Evolutionary conservation across 352 stramenopile species (phyloP).

Genomic region (Lagenidium sp.): DNA sequence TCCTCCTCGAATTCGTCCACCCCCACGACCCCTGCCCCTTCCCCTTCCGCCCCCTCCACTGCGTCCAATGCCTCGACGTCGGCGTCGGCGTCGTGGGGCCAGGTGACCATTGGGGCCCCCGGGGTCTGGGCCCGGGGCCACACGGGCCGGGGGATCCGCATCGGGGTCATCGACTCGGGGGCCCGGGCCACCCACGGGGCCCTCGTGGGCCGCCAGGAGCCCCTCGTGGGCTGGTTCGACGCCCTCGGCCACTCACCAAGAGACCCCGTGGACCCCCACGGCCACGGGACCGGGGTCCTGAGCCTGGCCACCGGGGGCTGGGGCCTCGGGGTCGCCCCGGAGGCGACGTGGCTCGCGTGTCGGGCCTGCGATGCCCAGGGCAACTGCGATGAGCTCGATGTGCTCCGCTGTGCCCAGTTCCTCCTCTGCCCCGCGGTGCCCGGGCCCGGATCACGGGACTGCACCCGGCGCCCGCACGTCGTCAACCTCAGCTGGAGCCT

Average conservation of each 20-base stretch:
- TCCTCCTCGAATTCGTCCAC: too few species aligned
- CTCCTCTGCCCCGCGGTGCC: constrained; percentile 26
- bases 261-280: constrained; percentile 22
- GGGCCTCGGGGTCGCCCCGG: constrained; percentile 24
- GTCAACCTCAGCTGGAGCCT: constrained; percentile 64
- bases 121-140: constrained; percentile 26
- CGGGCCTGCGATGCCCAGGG: constrained; percentile 21
- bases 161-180: constrained; percentile 39
- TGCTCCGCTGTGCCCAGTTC: constrained; percentile 36
- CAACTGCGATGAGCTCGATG: constrained; percentile 20
- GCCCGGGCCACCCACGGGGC: constrained; percentile 24
- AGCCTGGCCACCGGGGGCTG: constrained; percentile 19
- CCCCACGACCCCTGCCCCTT: too few species aligned
- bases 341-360: constrained; percentile 30
- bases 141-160: constrained; percentile 24
- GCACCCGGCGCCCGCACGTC: constrained; percentile 37
- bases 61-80: constrained; percentile 9
- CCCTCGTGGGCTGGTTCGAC: constrained; percentile 44
- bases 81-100: constrained; percentile 16
- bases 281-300: constrained; percentile 29
- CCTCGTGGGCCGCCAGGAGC: constrained; percentile 22
- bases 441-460: constrained; percentile 19
- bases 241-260: constrained; percentile 14
- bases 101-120: constrained; percentile 27
- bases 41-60: too few species aligned